phyloP scores from a whole-genome alignment of 139 green algal species.

The Ulvella scutata region DNA sequence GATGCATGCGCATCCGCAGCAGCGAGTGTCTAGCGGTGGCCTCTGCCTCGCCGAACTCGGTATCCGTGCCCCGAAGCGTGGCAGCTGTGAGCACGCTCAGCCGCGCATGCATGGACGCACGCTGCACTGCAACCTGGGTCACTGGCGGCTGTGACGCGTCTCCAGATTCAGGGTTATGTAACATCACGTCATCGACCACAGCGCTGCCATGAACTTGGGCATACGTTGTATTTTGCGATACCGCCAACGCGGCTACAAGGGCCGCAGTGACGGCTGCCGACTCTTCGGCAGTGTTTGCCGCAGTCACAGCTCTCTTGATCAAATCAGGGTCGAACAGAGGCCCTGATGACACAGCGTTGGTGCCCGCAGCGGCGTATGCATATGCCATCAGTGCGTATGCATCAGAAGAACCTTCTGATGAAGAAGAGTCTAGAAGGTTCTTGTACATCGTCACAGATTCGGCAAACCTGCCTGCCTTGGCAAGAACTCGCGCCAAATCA shows the following conservation, averaged over 20 bases:
- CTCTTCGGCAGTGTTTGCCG: not conserved
- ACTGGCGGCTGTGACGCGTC: too few species aligned
- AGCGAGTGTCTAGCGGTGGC: not conserved
- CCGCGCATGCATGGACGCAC: too few species aligned
- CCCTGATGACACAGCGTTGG: too few species aligned
- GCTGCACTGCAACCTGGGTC: too few species aligned
- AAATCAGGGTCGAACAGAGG: not conserved
- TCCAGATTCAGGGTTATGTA: too few species aligned
- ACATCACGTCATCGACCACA: too few species aligned
- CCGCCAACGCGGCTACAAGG: not conserved
- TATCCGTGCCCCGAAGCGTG: not conserved
- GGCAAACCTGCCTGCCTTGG: not conserved
- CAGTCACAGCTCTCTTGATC: not conserved
- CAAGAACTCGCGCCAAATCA: conserved; percentile 21
- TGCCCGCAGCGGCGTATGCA: not conserved
- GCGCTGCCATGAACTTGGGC: too few species aligned
- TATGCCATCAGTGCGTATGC: not conserved
- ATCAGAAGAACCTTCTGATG: too few species aligned
- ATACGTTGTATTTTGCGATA: too few species aligned
- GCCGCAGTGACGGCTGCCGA: not conserved
- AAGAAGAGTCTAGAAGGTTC: too few species aligned
- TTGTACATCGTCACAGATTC: conserved; percentile 7
- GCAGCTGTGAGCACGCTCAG: not conserved
- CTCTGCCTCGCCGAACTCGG: not conserved
- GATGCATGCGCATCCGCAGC: not conserved